Conservation (phyloP, 2,329 filamentous ascomycete genomes). For the Botrytis paeoniae region DNA sequence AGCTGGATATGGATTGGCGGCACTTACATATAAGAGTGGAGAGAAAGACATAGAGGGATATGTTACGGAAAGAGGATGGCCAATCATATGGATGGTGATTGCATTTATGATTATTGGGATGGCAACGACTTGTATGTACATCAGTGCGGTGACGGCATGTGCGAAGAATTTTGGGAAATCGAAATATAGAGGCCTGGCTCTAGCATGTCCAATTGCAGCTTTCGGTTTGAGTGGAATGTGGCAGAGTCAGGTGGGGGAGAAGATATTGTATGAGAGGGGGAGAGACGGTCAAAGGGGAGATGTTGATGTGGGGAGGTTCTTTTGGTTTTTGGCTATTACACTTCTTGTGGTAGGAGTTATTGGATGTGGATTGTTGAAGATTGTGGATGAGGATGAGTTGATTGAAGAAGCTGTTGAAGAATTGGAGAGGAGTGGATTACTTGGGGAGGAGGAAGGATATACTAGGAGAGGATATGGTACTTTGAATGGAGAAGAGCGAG, state of each 20-base stretch:
- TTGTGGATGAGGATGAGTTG: slow-evolving; percentile 81
- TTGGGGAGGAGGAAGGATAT: slow-evolving; percentile 74
- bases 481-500: slow-evolving; percentile 39
- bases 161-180: slow-evolving; percentile 97
- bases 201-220: slow-evolving; percentile 86
- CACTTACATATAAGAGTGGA: slow-evolving; percentile 66
- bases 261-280: slow-evolving; percentile 67
- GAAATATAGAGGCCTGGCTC: slow-evolving; percentile 80
- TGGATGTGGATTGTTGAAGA: slow-evolving; percentile 69
- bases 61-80: slow-evolving; percentile 54
- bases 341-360: slow-evolving; percentile 68
- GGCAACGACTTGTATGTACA: slow-evolving; percentile 85
- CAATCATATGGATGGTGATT: slow-evolving; percentile 78
- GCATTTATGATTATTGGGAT: slow-evolving; percentile 81
- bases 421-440: slow-evolving; percentile 80
- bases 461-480: slow-evolving; percentile 62
- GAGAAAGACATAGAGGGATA: slow-evolving; percentile 43
- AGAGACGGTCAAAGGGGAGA: slow-evolving; percentile 62
- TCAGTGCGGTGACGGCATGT: slow-evolving; percentile 87
- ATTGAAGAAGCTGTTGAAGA: slow-evolving; percentile 90
- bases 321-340: slow-evolving; percentile 76
- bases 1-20: slow-evolving; percentile 77
- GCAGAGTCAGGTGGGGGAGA: slow-evolving; percentile 83
- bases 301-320: slow-evolving; percentile 78
- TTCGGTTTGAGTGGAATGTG: slow-evolving; percentile 96